These are phyloP conservation scores for Kluyveromyces aestuarii DNA, from an alignment of 805 yeast genomes.

Conservation along the genomic window DNA sequence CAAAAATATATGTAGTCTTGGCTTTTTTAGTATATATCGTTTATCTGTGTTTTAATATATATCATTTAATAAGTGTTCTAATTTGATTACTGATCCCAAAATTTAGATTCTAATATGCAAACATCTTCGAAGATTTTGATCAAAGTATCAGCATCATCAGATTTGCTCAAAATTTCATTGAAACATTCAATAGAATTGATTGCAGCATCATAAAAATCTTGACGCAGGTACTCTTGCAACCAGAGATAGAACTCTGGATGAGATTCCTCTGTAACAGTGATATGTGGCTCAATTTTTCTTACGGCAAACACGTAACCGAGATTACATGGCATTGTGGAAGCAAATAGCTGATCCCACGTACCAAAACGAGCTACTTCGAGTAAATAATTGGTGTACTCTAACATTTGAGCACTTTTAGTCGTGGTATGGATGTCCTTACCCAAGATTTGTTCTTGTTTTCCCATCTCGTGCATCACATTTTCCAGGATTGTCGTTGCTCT, in stretches of 20 bases:
- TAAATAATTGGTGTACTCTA: constrained; percentile 53
- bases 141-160: constrained; percentile 40
- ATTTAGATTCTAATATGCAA: constrained; percentile 49
- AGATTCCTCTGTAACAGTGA: constrained; percentile 17
- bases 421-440: constrained; percentile 25
- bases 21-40: not conserved
- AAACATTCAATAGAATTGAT: constrained; percentile 40
- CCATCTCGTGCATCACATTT: constrained; percentile 47
- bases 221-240: constrained; percentile 53
- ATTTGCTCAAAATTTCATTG: constrained; percentile 33
- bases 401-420: constrained; percentile 48
- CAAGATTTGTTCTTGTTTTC: constrained; percentile 45
- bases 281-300: constrained; percentile 24
- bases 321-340: constrained; percentile 68
- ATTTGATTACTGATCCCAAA: constrained; percentile 42
- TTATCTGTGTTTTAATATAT: too few relatives aligned
- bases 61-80: too few relatives aligned
- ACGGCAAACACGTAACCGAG: constrained; percentile 64
- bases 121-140: constrained; percentile 53
- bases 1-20: too few relatives aligned
- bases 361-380: constrained; percentile 41
- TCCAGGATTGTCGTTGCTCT: constrained; percentile 42
- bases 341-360: constrained; percentile 56
- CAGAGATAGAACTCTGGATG: constrained; percentile 35
- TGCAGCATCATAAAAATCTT: constrained; percentile 48